Base-by-base conservation (phyloP, 2,329 filamentous ascomycete species). In the Aspergillus neotritici region DNA sequence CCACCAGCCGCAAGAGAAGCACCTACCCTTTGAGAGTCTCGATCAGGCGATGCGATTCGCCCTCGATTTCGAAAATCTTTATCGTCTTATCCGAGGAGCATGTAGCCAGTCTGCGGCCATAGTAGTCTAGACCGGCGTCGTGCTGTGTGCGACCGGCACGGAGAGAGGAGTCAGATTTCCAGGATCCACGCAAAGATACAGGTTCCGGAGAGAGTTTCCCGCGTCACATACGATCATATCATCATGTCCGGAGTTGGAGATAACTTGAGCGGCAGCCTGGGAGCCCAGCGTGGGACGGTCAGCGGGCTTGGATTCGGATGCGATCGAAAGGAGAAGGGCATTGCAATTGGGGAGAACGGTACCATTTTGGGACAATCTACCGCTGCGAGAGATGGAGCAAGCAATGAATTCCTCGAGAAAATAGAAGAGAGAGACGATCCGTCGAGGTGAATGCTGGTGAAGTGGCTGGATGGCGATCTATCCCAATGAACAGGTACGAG, bases 41-140 rank as follows among this genome's bases (percentile, higher is more conserved):
- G 29, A 87, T 80, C 57, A 97, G 74, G 52, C 87, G 81, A 70
- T 98, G 91, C 55, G 84, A 80, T 58, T 97, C 90, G 61, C 89
- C 88, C 62, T 97, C 91, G 43, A 98, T 85, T 71, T 98, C 93
- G 65, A 96, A 98, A 64, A 98, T 97, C 75, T 97, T 97, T 75
- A 98, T 94, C 37, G 91, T 97, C 66, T 93, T 90, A 72, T 98
- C 93, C 54, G 91, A 96, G 30, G 90, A 96, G 71, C 93, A 97
- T 54, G 93, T 98, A 51, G 93, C 93, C 58, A 98, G 82, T 63
- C 91, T 86, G 56, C 93, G 84, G 63, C 93, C 93, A 70, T 97
- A 98, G 76, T 97, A 98, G 69, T 98, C 93, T 64, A 98, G 84
- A 54, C 94, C 91, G 53, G 93, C 93, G 79, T 98, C 93, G 70